Conservation (phyloP, 148 eudicot species). For the Heliamphora exappendiculata region DNA sequence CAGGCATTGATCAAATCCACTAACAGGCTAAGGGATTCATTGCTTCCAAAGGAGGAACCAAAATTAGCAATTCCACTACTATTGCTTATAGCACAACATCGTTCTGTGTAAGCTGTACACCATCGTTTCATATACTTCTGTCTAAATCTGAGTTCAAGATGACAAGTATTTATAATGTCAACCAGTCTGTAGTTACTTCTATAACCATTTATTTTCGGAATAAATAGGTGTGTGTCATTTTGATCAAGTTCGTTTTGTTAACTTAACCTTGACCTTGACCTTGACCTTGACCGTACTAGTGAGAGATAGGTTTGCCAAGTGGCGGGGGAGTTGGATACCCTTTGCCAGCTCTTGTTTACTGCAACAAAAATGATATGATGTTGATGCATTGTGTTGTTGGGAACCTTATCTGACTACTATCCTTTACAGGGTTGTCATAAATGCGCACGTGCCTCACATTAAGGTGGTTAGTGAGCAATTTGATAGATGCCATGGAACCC, state of each 20-base stretch:
- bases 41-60: constrained; percentile 94
- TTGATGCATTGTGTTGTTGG: background rate
- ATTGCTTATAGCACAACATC: constrained; percentile 92
- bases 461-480: constrained; percentile 95
- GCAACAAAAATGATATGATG: background rate
- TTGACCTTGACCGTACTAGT: background rate
- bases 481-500: constrained; percentile 97
- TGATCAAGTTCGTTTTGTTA: too few species aligned
- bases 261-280: too few species aligned
- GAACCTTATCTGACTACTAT: constrained; percentile 1
- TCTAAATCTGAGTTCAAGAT: background rate
- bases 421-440: constrained; percentile 69
- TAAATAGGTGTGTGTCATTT: background rate
- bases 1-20: constrained; percentile 95
- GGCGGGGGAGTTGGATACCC: background rate
- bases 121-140: background rate
- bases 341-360: background rate
- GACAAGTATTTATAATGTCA: background rate
- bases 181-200: background rate
- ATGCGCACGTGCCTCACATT: constrained; percentile 80
- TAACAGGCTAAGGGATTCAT: constrained; percentile 79
- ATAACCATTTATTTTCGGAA: background rate
- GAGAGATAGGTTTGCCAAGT: background rate
- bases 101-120: constrained; percentile 64
- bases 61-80: constrained; percentile 83